Evolutionary conservation across 352 stramenopile genomes (phyloP).

Genomic region (Pythium chondricola): DNA sequence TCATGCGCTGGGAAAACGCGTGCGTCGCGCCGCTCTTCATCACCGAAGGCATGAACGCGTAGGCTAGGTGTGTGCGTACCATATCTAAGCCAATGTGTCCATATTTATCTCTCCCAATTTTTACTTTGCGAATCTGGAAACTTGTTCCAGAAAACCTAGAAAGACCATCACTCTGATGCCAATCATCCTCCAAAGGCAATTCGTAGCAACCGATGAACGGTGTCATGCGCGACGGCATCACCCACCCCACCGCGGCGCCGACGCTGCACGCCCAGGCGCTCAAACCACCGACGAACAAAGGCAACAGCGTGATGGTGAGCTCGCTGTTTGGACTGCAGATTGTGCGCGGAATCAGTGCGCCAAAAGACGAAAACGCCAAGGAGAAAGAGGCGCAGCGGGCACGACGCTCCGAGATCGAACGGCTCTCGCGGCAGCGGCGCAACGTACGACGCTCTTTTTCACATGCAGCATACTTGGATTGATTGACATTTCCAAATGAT

Average conservation of each 20-base stretch:
- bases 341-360: slow-evolving; percentile 13
- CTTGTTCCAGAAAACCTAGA: neutral
- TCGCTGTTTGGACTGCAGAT: no score
- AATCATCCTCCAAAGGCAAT: neutral
- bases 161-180: slow-evolving; percentile 5
- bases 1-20: slow-evolving; percentile 59
- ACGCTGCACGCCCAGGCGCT: no score
- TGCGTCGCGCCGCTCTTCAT: slow-evolving; percentile 51
- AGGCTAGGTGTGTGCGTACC: neutral
- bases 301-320: no score
- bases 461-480: no score
- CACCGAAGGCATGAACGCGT: no score
- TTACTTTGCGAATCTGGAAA: neutral
- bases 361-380: slow-evolving; percentile 8
- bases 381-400: slow-evolving; percentile 11
- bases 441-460: slow-evolving; percentile 2
- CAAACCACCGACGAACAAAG: no score
- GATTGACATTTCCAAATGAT: no score
- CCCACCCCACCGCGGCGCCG: no score
- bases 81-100: neutral
- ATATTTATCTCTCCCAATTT: neutral
- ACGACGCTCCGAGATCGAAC: slow-evolving; percentile 21
- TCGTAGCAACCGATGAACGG: neutral
- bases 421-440: slow-evolving; percentile 12
- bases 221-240: no score